Percentiles rank a stretch among this genome's conserved stretches.
Conservation (phyloP, 345 rosid species). For the Rhizophora apiculata region DNA sequence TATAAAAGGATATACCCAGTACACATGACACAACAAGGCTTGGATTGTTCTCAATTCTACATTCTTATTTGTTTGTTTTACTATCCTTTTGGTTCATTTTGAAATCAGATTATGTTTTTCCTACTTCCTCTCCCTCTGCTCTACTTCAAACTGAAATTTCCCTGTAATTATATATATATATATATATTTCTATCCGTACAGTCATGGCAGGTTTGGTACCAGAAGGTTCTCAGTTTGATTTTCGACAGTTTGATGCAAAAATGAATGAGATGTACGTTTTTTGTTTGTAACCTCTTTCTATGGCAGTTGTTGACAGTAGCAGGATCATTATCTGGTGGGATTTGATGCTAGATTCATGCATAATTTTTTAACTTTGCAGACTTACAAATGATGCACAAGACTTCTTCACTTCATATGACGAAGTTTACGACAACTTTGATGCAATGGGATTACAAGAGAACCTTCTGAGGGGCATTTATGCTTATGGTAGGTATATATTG, state of each 20-base stretch:
- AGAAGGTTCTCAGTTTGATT: constrained; percentile 76
- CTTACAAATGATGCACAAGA: constrained; percentile 54
- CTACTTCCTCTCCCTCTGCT: too few species aligned
- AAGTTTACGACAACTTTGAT: constrained; percentile 81
- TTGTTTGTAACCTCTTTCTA: constrained; percentile 2
- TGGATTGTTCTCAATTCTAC: too few species aligned
- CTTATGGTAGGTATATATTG: constrained; percentile 59
- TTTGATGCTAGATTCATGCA: not conserved
- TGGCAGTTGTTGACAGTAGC: not conserved
- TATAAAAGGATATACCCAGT: not conserved
- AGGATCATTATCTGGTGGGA: not conserved
- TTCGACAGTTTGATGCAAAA: constrained; percentile 61
- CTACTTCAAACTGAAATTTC: too few species aligned
- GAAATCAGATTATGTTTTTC: too few species aligned
- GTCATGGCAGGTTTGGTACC: constrained; percentile 74
- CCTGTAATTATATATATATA: too few species aligned
- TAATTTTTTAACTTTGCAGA: constrained; percentile 28
- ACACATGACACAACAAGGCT: too few species aligned
- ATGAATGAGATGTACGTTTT: constrained; percentile 73
- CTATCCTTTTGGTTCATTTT: too few species aligned
- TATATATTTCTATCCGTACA: constrained; percentile 19
- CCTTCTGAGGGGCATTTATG: constrained; percentile 89
- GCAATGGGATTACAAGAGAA: constrained; percentile 75
- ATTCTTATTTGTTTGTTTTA: too few species aligned
- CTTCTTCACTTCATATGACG: constrained; percentile 76